Evolutionary conservation across 345 rosid genomes (phyloP).

Genomic region (Eucalyptus curtisii): DNA sequence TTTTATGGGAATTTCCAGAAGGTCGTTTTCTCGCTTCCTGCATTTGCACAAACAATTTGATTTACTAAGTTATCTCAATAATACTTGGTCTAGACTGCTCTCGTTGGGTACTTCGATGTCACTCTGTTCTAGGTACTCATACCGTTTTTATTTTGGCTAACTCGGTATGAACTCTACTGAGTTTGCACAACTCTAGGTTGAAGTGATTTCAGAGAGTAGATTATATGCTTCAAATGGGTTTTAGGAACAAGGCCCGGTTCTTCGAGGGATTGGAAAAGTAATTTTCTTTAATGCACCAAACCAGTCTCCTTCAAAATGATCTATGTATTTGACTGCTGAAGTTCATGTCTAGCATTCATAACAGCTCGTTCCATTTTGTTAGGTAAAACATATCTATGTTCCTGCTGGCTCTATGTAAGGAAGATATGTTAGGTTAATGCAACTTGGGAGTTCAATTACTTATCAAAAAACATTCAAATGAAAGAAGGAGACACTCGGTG

Average conservation of each 20-base stretch:
- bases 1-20: conserved; percentile 67
- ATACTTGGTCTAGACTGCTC: not conserved
- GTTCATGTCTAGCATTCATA: not conserved
- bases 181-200: not conserved
- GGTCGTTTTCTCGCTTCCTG: conserved; percentile 18
- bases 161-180: not conserved
- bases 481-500: not conserved
- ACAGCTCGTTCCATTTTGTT: not conserved
- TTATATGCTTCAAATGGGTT: not conserved
- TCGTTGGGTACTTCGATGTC: not conserved
- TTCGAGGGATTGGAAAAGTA: not conserved
- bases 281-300: not conserved
- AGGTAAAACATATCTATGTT: not conserved
- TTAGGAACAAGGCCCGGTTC: not conserved
- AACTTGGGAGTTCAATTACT: not conserved
- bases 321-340: not conserved
- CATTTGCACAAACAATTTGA: not conserved
- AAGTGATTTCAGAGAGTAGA: not conserved
- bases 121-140: not conserved
- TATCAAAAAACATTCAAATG: not conserved
- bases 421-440: not conserved
- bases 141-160: not conserved
- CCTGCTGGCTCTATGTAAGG: not conserved
- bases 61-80: not conserved
- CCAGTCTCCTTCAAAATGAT: not conserved